Conservation (phyloP, 805 yeast genomes). For the Alloascoidea africana region DNA sequence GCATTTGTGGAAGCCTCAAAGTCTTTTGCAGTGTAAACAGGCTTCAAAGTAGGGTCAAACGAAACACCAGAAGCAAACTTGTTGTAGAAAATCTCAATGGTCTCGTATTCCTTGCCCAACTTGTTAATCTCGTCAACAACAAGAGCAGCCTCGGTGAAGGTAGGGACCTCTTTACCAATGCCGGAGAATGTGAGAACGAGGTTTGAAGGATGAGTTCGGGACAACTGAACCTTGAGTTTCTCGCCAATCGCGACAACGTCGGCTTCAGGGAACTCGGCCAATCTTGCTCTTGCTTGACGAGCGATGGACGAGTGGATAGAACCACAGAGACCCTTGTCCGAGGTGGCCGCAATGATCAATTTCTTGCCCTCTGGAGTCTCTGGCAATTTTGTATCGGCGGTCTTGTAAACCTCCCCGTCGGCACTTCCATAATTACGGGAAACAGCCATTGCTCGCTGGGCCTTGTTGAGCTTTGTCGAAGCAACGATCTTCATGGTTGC, state of each 20-base stretch:
- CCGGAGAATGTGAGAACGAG: conserved; percentile 72
- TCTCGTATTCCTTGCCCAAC: conserved; percentile 43
- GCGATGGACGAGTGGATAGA: conserved; percentile 93
- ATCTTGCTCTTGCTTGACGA: conserved; percentile 65
- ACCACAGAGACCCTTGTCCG: conserved; percentile 98
- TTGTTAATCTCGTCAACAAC: conserved; percentile 77
- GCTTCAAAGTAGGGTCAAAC: conserved; percentile 65
- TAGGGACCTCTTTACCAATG: conserved; percentile 95
- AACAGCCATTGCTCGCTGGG: conserved; percentile 85
- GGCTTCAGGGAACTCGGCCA: conserved; percentile 45
- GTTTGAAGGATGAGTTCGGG: conserved; percentile 62
- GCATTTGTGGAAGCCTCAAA: conserved; percentile 78
- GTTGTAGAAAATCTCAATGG: conserved; percentile 75
- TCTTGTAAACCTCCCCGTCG: conserved; percentile 62
- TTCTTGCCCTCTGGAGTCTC: conserved; percentile 41
- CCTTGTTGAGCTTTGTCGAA: conserved; percentile 88
- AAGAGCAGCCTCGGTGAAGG: conserved; percentile 76
- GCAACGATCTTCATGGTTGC: conserved; percentile 99
- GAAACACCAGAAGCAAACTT: conserved; percentile 77
- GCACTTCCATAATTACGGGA: conserved; percentile 76
- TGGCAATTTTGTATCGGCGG: conserved; percentile 61
- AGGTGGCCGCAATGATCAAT: conserved; percentile 75
- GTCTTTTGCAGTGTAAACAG: conserved; percentile 53
- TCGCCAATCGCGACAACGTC: conserved; percentile 89
- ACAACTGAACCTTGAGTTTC: conserved; percentile 77